Base-by-base conservation (phyloP, 192 early-diverging fungal species). In the Linnemannia elongata region DNA sequence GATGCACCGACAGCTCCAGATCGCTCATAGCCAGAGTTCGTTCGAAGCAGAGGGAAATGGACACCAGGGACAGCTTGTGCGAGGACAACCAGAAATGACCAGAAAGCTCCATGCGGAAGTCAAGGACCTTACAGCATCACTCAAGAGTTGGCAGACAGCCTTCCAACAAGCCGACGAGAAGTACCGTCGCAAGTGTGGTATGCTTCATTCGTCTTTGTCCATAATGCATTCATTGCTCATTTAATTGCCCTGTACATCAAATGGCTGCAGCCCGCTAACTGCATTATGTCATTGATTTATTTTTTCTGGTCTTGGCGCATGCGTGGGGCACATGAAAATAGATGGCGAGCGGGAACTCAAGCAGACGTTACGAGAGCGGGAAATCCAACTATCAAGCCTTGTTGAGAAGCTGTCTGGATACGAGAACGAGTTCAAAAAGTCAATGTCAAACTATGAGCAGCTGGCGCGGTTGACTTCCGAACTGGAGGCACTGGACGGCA, bases 161-260 rank as follows among this genome's bases (percentile, higher is more conserved):
- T 81, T 81, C 22, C 79, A 81, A n/a, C 57, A 81, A 38, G 80
- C 85, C 47, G 85, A 87, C 41, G 85, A 81, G 45, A 81, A 87
- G n/a, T 87, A 87, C 68, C 79, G 76, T 6, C 79, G 79, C 35
- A 87, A 87, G 76, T 87, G 85, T 78, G 85, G 85, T 87, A 81
- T 7, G 84, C 57, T n/a, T 27, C 60, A 24, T 47, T 30, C 35
- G 18, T 66, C 42, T 71, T 30, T 70, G 9, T 1, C 24, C 1
- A 18, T 15, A 39, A 6, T 39, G 38, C 38, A 39, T 39, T 39
- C 38, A 5, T 74, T 49, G 42, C 27, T 6, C 72, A 47, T 22
- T 47, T 74, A 27, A 47, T 33, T n/a, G 35, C 27, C 9, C n/a
- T 24, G 12, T 66, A 12, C 60, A 13, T 66, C 60, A 66, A 55